phyloP scores from a whole-genome alignment of 192 early-diverging fungal species.

The Coemansia sp. region DNA sequence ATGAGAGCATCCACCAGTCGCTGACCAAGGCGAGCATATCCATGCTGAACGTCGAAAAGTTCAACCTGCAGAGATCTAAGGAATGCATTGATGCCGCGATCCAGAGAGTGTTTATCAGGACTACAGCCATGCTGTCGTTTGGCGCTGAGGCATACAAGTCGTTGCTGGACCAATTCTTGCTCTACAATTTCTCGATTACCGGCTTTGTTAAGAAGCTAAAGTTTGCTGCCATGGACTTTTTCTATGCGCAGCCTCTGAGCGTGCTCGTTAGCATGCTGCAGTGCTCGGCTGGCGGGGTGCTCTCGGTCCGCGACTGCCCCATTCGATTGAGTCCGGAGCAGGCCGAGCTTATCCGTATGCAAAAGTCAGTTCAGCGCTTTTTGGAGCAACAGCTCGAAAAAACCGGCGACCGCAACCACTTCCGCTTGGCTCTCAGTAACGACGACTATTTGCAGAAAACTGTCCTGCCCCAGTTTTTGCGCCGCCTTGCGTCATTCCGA shows the following conservation, averaged over 20 bases:
- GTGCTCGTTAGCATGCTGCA: slow-evolving; percentile 53
- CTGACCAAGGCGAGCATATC: slow-evolving; percentile 70
- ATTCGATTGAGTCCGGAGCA: slow-evolving; percentile 56
- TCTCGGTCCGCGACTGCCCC: slow-evolving; percentile 17
- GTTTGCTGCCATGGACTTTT: slow-evolving; percentile 86
- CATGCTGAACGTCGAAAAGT: slow-evolving; percentile 73
- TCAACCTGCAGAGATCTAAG: slow-evolving; percentile 73
- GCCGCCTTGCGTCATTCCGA: slow-evolving; percentile 57
- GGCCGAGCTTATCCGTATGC: slow-evolving; percentile 67
- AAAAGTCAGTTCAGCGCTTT: slow-evolving; percentile 61
- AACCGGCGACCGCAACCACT: slow-evolving; percentile 6
- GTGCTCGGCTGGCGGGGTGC: slow-evolving; percentile 1
- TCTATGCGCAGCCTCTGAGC: slow-evolving; percentile 80
- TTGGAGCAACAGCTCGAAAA: slow-evolving; percentile 36
- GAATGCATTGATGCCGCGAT: slow-evolving; percentile 71
- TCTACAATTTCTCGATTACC: slow-evolving; percentile 77
- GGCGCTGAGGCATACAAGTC: slow-evolving; percentile 71
- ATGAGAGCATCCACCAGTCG: slow-evolving; percentile 77
- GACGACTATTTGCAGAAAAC: slow-evolving; percentile 58
- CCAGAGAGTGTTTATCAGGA: slow-evolving; percentile 57
- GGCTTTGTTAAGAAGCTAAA: slow-evolving; percentile 72
- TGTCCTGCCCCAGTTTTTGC: slow-evolving; percentile 55
- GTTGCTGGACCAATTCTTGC: slow-evolving; percentile 74
- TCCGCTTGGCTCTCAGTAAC: slow-evolving; percentile 55
- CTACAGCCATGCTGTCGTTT: slow-evolving; percentile 57